Evolutionary conservation across 2,329 filamentous ascomycete species (phyloP).

Genomic region (Cladosporium sphaerospermum): DNA sequence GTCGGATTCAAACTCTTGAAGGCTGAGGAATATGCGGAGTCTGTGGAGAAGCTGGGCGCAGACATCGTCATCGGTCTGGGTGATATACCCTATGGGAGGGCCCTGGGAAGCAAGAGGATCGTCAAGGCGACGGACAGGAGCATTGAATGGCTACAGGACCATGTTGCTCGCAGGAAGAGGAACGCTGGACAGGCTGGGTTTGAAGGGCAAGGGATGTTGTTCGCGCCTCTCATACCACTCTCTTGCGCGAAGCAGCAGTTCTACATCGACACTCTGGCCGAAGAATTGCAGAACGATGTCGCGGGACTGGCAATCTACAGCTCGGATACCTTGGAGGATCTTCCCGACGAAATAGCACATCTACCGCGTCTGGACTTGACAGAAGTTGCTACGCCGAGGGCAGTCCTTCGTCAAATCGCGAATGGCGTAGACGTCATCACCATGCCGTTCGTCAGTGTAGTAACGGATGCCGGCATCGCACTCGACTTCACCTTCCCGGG

Average conservation of each 20-base stretch:
- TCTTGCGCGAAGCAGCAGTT: constrained; percentile 68
- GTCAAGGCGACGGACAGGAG: constrained; percentile 82
- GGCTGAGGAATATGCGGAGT: constrained; percentile 61
- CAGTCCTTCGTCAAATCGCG: constrained; percentile 67
- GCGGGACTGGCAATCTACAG: constrained; percentile 75
- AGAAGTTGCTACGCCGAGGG: constrained; percentile 63
- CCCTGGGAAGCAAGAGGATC: constrained; percentile 55
- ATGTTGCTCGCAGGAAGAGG: constrained; percentile 41
- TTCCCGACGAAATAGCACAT: constrained; percentile 54
- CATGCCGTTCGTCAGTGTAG: constrained; percentile 64
- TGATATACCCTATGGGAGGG: constrained; percentile 59
- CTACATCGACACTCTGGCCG: constrained; percentile 69
- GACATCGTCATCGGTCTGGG: constrained; percentile 76
- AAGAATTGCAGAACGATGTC: constrained; percentile 53
- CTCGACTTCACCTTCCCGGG: constrained; percentile 69
- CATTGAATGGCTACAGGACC: constrained; percentile 70
- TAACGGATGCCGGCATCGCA: constrained; percentile 80
- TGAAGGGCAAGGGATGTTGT: constrained; percentile 42
- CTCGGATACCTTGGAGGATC: constrained; percentile 58
- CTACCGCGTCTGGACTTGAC: constrained; percentile 73
- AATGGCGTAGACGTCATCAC: constrained; percentile 76
- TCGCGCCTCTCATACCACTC: constrained; percentile 66
- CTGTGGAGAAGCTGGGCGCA: constrained; percentile 60
- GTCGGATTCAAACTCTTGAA: constrained; percentile 73
- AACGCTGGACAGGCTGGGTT: constrained; percentile 24